Percentiles rank a stretch among this genome's conserved stretches.
phyloP scores from a whole-genome alignment of 768 basidiomycete species.

The Lactarius tabidus region DNA sequence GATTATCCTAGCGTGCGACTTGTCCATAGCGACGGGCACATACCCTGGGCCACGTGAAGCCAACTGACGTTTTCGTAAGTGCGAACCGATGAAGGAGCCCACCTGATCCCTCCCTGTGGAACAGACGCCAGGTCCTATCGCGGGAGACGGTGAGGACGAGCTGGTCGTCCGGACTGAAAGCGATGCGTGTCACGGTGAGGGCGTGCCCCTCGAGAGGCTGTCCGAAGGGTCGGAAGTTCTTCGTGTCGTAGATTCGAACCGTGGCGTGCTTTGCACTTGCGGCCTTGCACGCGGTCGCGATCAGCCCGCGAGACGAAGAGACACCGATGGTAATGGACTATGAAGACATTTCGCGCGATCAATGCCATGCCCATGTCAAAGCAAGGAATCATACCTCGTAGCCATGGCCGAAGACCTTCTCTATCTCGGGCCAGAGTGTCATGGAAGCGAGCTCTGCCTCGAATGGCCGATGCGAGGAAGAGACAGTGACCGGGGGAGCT shows the following conservation, averaged over 20 bases:
- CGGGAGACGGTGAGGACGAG: conserved; percentile 81
- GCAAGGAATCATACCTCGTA: conserved; percentile 66
- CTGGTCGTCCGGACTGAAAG: conserved; percentile 83
- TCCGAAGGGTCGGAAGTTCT: conserved; percentile 66
- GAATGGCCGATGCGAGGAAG: conserved; percentile 49
- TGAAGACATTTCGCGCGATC: background rate
- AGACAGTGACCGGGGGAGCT: conserved; percentile 30
- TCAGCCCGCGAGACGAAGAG: conserved; percentile 60
- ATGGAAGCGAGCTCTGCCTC: conserved; percentile 85
- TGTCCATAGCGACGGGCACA: conserved; percentile 60
- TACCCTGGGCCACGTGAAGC: conserved; percentile 42
- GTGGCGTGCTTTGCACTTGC: conserved; percentile 86
- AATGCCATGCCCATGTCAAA: background rate
- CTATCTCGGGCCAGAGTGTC: conserved; percentile 95
- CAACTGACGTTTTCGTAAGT: background rate
- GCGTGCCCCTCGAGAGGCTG: conserved; percentile 75
- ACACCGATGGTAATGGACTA: conserved; percentile 79
- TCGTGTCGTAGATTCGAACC: conserved; percentile 74
- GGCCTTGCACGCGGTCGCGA: conserved; percentile 91
- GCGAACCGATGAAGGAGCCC: background rate
- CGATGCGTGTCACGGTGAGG: conserved; percentile 85
- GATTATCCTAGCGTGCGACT: conserved; percentile 87
- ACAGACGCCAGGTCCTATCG: conserved; percentile 90
- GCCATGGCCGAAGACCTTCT: conserved; percentile 97
- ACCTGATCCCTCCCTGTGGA: conserved; percentile 48